phyloP scores from a whole-genome alignment of 768 basidiomycete genomes.

The Boletus reticuloceps region DNA sequence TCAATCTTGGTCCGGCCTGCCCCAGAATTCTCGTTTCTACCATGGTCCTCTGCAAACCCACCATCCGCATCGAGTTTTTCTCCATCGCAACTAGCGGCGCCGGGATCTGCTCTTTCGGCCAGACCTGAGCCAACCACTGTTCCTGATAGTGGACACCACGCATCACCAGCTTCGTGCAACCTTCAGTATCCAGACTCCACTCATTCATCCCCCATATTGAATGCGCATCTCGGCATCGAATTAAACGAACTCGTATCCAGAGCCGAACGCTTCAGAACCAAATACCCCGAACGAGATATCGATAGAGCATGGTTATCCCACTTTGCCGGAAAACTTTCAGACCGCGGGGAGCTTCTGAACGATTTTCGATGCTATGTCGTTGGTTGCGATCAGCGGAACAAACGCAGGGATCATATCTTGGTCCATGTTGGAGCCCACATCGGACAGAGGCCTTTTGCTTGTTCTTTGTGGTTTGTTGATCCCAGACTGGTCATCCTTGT shows the following conservation, averaged over 20 bases:
- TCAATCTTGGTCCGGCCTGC: constrained; percentile 25
- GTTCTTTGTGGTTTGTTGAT: constrained; percentile 56
- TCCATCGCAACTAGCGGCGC: neutral
- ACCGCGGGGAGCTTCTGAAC: constrained; percentile 51
- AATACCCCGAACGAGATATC: constrained; percentile 56
- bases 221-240: constrained; percentile 61
- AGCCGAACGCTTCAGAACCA: constrained; percentile 51
- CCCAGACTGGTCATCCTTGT: neutral
- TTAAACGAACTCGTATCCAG: constrained; percentile 52
- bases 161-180: neutral
- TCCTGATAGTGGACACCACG: neutral
- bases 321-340: constrained; percentile 66
- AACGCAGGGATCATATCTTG: constrained; percentile 69
- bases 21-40: constrained; percentile 4
- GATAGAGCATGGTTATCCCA: constrained; percentile 64
- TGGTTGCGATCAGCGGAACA: constrained; percentile 68
- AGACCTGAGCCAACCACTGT: neutral
- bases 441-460: constrained; percentile 64
- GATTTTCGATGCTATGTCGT: constrained; percentile 68
- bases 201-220: constrained; percentile 48
- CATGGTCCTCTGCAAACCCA: constrained; percentile 5
- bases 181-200: neutral
- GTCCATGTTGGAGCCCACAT: constrained; percentile 74
- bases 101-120: neutral
- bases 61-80: neutral